These are phyloP conservation scores for Coemansia sp. DNA, from an alignment of 192 early-diverging fungal genomes.

Conservation along the genomic window DNA sequence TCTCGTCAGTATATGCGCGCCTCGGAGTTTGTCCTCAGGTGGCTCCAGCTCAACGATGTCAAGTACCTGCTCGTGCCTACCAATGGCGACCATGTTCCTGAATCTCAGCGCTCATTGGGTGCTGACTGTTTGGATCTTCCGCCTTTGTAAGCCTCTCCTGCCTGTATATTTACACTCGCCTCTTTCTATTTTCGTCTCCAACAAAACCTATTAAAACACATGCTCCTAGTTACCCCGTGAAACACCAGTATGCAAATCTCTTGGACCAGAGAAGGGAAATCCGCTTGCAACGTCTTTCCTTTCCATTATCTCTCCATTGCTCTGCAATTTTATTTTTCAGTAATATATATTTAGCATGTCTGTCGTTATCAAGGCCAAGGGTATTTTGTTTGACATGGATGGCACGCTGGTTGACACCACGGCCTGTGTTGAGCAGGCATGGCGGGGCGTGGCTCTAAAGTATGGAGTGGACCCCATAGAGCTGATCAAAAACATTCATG, in stretches of 20 bases:
- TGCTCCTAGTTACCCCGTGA: neutral
- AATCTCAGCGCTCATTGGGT: neutral
- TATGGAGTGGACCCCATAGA: slow-evolving; percentile 16
- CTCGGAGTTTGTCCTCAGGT: slow-evolving; percentile 75
- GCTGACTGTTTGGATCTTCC: neutral
- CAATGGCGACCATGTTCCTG: slow-evolving; percentile 2
- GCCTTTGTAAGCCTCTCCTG: neutral
- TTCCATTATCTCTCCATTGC: neutral
- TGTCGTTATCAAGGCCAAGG: slow-evolving; percentile 22
- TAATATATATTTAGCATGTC: neutral
- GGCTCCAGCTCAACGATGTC: slow-evolving; percentile 64
- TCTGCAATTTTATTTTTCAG: neutral
- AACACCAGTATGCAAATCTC: neutral
- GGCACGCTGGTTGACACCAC: slow-evolving; percentile 45
- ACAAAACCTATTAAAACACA: neutral
- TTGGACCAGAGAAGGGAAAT: neutral
- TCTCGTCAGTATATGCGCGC: slow-evolving; percentile 77
- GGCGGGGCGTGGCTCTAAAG: slow-evolving; percentile 18
- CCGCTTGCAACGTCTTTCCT: neutral
- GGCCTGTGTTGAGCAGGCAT: slow-evolving; percentile 32
- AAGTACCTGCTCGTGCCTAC: slow-evolving; percentile 53
- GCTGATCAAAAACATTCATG: slow-evolving; percentile 24
- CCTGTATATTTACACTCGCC: neutral
- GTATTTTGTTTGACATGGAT: slow-evolving; percentile 48
- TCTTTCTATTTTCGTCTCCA: neutral